phyloP scores from a whole-genome alignment of 23 red algal genomes.

The Gracilaria gracilis region DNA sequence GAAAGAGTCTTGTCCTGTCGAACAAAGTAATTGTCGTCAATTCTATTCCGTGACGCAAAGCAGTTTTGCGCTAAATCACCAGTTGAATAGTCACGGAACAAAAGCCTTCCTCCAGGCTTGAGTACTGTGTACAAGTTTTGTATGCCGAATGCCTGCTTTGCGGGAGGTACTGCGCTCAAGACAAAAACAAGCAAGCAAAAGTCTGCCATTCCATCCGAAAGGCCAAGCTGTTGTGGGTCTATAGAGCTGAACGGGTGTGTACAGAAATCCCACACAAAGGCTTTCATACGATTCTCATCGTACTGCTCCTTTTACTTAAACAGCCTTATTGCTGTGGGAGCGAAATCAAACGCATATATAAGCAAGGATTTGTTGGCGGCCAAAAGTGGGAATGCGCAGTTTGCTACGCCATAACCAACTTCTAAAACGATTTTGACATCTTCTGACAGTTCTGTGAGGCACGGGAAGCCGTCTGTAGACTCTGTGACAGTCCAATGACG shows the following conservation, averaged over 20 bases:
- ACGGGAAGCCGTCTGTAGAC: conserved; percentile 71
- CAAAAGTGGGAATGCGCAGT: conserved; percentile 81
- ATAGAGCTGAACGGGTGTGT: conserved; percentile 1
- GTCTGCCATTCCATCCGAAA: conserved; percentile 15
- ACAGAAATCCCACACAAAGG: conserved; percentile 78
- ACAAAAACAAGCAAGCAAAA: conserved; percentile 61
- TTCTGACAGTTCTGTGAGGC: conserved; percentile 12
- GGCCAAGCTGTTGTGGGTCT: neutral
- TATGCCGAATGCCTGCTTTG: conserved; percentile 41
- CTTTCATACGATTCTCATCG: conserved; percentile 68
- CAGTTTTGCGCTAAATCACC: conserved; percentile 85
- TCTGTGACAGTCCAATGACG: conserved; percentile 67
- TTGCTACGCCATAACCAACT: conserved; percentile 87
- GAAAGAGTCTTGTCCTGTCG: conserved; percentile 83
- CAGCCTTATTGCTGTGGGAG: conserved; percentile 64
- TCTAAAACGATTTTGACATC: conserved; percentile 42
- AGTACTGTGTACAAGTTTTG: conserved; percentile 56
- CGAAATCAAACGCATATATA: conserved; percentile 88
- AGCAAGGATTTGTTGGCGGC: conserved; percentile 49
- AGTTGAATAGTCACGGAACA: conserved; percentile 88
- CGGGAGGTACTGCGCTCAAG: conserved; percentile 75
- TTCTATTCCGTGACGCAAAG: conserved; percentile 41
- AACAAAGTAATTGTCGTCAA: conserved; percentile 77
- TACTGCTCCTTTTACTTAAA: conserved; percentile 39
- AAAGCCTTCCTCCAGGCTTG: conserved; percentile 72